Evolutionary conservation across 129 eudicot species (phyloP).

Genomic region (sunflower (Helianthus annuus)): HanXRQr2.0-SUNRISE NC_035443.2:177842417-177842916

Average conservation of each 20-base stretch:
- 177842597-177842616: constrained; percentile 26
- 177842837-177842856: no score
- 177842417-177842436: neutral
- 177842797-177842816: no score
- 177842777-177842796: no score
- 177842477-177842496: constrained; percentile 27
- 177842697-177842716: no score
- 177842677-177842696: no score
- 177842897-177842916: no score
- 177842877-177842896: no score
- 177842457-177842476: constrained; percentile 33
- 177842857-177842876: no score
- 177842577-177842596: constrained; percentile 23
- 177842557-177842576: constrained; percentile 22
- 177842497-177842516: constrained; percentile 46
- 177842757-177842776: no score
- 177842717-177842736: no score
- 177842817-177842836: no score
- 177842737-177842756: no score
- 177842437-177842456: constrained; percentile 21
- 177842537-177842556: constrained; percentile 23
- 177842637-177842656: neutral
- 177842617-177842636: neutral
- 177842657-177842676: neutral
- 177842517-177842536: constrained; percentile 42